phyloP scores from a whole-genome alignment of 2,329 filamentous ascomycete genomes.

The Aspergillus tubingensis region DNA sequence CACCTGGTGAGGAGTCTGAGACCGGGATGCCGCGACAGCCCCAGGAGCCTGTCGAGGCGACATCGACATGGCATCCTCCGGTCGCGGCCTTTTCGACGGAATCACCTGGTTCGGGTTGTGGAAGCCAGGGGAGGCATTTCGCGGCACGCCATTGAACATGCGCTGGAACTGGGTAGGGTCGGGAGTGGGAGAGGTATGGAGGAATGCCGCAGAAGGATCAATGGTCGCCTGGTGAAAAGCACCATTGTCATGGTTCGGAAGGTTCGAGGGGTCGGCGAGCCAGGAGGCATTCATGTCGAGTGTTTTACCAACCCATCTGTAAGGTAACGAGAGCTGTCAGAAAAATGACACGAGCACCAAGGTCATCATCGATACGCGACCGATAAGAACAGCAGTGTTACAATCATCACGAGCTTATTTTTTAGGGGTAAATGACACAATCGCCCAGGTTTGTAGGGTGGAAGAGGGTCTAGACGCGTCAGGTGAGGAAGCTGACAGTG shows the following conservation, averaged over 20 bases:
- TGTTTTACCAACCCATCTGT: slow-evolving; percentile 51
- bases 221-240: slow-evolving; percentile 48
- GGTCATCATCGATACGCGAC: slow-evolving; percentile 28
- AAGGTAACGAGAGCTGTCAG: slow-evolving; percentile 29
- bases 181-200: slow-evolving; percentile 47
- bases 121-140: slow-evolving; percentile 79
- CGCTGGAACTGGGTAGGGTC: slow-evolving; percentile 58
- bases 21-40: slow-evolving; percentile 78
- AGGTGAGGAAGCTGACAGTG: slow-evolving; percentile 14
- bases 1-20: slow-evolving; percentile 85
- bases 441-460: slow-evolving; percentile 10
- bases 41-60: slow-evolving; percentile 76
- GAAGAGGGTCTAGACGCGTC: slow-evolving; percentile 30
- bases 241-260: slow-evolving; percentile 53
- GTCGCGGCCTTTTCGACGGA: slow-evolving; percentile 83
- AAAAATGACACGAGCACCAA: slow-evolving; percentile 16
- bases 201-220: slow-evolving; percentile 52
- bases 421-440: slow-evolving; percentile 1
- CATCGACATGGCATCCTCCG: slow-evolving; percentile 81
- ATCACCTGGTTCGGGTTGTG: slow-evolving; percentile 78
- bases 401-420: slow-evolving; percentile 10
- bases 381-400: slow-evolving; percentile 14
- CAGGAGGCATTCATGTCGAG: slow-evolving; percentile 56
- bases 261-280: slow-evolving; percentile 51
- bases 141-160: slow-evolving; percentile 81